Conservation (phyloP, 495 filamentous ascomycete genomes). For the Cercophora samala region DNA sequence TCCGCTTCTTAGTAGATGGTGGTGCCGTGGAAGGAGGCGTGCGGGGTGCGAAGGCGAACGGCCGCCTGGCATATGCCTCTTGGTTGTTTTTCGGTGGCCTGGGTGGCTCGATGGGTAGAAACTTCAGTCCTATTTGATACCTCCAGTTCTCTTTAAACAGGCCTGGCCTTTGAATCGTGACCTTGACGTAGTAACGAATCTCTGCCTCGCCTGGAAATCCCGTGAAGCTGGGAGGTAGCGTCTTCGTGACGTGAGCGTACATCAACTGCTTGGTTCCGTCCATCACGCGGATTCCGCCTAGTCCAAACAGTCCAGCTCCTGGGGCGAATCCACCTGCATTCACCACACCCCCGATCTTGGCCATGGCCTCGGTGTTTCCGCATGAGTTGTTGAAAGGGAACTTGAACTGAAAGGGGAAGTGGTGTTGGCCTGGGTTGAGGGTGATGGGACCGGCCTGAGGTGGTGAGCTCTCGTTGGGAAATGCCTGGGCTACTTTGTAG, state of each 20-base stretch:
- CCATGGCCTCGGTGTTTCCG: conserved; percentile 49
- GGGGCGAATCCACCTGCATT: conserved; percentile 35
- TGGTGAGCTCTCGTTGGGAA: conserved; percentile 59
- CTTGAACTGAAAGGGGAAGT: conserved; percentile 91
- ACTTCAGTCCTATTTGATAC: conserved; percentile 60
- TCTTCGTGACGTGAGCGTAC: conserved; percentile 72
- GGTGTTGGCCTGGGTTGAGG: conserved; percentile 71
- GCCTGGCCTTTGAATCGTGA: conserved; percentile 75
- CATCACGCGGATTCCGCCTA: conserved; percentile 48
- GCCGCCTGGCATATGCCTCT: conserved; percentile 79
- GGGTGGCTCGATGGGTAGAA: conserved; percentile 90
- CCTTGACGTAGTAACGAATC: conserved; percentile 91
- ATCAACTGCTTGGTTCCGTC: conserved; percentile 51
- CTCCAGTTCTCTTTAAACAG: conserved; percentile 86
- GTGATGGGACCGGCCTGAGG: conserved; percentile 62
- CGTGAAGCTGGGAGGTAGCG: conserved; percentile 80
- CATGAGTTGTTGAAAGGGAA: conserved; percentile 92
- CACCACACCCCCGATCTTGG: conserved; percentile 42
- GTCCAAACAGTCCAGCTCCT: conserved; percentile 34
- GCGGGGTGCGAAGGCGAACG: conserved; percentile 65
- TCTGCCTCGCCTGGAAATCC: conserved; percentile 80
- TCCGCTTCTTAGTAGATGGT: conserved; percentile 44
- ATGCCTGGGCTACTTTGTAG: conserved; percentile 76
- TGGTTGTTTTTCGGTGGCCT: conserved; percentile 60
- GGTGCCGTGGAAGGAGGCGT: conserved; percentile 18